phyloP scores from a whole-genome alignment of 495 filamentous ascomycete genomes.

The Penicillium verhagenii region DNA sequence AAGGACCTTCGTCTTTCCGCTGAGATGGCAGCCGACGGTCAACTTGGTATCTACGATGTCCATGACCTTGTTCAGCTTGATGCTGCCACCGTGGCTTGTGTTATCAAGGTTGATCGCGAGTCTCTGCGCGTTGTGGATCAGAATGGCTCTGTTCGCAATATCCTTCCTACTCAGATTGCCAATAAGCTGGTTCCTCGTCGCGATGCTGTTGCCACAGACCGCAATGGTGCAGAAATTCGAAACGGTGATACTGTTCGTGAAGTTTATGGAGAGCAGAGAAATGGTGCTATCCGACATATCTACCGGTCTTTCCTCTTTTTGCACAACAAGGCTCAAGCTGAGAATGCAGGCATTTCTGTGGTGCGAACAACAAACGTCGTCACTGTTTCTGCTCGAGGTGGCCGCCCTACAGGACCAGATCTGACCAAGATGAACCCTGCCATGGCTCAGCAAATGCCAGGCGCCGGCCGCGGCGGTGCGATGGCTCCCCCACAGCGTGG shows the following conservation, averaged over 20 bases:
- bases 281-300: constrained; percentile 88
- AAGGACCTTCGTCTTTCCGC: constrained; percentile 92
- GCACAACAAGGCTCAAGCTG: constrained; percentile 76
- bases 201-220: constrained; percentile 85
- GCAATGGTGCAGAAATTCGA: constrained; percentile 89
- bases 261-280: constrained; percentile 76
- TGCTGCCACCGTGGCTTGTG: constrained; percentile 83
- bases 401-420: constrained; percentile 70
- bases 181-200: constrained; percentile 78
- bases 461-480: constrained; percentile 30
- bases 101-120: constrained; percentile 94
- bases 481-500: constrained; percentile 82
- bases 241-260: constrained; percentile 91
- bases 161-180: constrained; percentile 87
- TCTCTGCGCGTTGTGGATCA: constrained; percentile 88
- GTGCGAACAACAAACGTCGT: constrained; percentile 80
- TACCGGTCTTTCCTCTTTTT: constrained; percentile 86
- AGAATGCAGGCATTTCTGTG: constrained; percentile 89
- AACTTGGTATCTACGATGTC: constrained; percentile 81
- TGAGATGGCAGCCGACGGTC: constrained; percentile 78
- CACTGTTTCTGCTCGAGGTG: constrained; percentile 89
- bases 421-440: constrained; percentile 92
- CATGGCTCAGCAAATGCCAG: constrained; percentile 55
- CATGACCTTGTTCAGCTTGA: constrained; percentile 95
- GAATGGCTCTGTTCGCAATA: constrained; percentile 73